These are phyloP conservation scores for Annulohypoxylon maeteangense DNA, from an alignment of 495 filamentous ascomycete species.

Conservation along the genomic window DNA sequence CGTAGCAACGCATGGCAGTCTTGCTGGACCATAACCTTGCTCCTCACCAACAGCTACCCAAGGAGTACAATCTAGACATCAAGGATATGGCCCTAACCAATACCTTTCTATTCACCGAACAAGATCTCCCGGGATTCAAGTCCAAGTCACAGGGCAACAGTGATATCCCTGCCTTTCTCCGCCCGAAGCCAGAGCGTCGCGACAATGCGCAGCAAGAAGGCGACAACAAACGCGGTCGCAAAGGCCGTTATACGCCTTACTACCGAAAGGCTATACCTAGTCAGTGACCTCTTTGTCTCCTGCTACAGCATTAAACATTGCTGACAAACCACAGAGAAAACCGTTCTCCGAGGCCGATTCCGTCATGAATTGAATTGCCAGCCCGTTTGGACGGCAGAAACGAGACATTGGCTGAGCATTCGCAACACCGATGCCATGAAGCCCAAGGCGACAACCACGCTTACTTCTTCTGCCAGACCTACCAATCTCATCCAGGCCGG, in stretches of 20 bases:
- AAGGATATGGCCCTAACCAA: constrained; percentile 73
- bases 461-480: constrained; percentile 56
- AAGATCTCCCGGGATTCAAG: constrained; percentile 84
- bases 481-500: constrained; percentile 59
- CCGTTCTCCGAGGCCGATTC: constrained; percentile 75
- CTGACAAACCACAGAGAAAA: constrained; percentile 72
- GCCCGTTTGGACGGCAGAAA: constrained; percentile 79
- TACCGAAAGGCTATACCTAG: constrained; percentile 84
- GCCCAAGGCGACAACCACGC: constrained; percentile 65
- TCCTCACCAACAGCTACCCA: constrained; percentile 74
- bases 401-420: constrained; percentile 67
- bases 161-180: constrained; percentile 62
- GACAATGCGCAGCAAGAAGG: constrained; percentile 49
- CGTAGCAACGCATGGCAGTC: constrained; percentile 55
- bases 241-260: constrained; percentile 73
- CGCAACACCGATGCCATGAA: constrained; percentile 71
- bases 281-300: constrained; percentile 54
- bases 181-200: constrained; percentile 50
- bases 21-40: constrained; percentile 59
- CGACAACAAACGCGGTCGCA: constrained; percentile 56
- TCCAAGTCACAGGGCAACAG: constrained; percentile 64
- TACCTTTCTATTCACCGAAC: constrained; percentile 90
- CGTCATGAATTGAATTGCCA: constrained; percentile 81
- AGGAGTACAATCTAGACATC: constrained; percentile 82
- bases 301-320: not conserved